These are phyloP conservation scores for Bremia lactucae DNA, from an alignment of 352 stramenopile species.

Conservation along the genomic window DNA sequence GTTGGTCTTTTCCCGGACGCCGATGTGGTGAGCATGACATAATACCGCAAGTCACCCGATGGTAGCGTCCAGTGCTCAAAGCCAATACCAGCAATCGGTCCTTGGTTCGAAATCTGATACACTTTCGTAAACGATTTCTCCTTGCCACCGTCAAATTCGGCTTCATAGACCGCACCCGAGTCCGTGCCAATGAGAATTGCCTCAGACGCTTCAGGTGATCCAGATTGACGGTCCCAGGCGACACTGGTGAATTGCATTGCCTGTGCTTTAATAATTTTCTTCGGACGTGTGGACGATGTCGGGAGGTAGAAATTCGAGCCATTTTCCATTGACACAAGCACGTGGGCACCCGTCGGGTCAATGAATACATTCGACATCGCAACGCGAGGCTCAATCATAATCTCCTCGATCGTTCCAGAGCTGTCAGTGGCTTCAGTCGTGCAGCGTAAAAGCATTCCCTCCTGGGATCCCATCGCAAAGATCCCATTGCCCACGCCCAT, in stretches of 20 bases:
- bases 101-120: constrained; percentile 85
- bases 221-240: constrained; percentile 73
- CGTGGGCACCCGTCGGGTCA: constrained; percentile 68
- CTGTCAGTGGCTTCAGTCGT: constrained; percentile 72
- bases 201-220: constrained; percentile 45
- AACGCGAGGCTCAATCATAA: constrained; percentile 83
- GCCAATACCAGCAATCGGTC: constrained; percentile 63
- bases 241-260: constrained; percentile 66
- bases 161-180: constrained; percentile 67
- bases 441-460: constrained; percentile 73
- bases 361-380: constrained; percentile 75
- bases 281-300: constrained; percentile 55
- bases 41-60: constrained; percentile 47
- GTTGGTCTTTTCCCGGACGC: constrained; percentile 78
- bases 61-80: constrained; percentile 72
- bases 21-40: constrained; percentile 79
- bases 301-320: constrained; percentile 83
- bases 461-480: constrained; percentile 73
- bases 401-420: constrained; percentile 63
- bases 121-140: constrained; percentile 82
- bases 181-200: constrained; percentile 74
- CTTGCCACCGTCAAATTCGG: constrained; percentile 76
- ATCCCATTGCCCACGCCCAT: constrained; percentile 74
- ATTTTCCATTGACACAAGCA: constrained; percentile 83
- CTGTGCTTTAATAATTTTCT: constrained; percentile 83